Conservation (phyloP, 495 filamentous ascomycete species). For the Podospora appendiculata region DNA sequence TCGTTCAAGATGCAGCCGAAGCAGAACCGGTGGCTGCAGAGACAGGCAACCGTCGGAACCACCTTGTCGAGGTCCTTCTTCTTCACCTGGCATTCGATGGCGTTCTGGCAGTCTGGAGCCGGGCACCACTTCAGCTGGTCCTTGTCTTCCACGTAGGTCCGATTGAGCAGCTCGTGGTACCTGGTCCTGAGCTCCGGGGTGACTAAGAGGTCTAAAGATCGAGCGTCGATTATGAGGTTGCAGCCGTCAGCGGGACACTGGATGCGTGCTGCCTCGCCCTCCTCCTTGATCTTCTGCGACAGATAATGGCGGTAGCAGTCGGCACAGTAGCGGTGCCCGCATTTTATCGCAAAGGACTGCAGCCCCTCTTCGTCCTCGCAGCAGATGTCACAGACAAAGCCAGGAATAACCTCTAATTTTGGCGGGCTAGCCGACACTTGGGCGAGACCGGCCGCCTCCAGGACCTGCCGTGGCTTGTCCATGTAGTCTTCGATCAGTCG, state of each 20-base stretch:
- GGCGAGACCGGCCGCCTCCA: conserved; percentile 83
- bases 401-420: conserved; percentile 58
- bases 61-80: conserved; percentile 73
- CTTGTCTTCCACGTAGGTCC: conserved; percentile 95
- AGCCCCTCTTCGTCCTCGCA: conserved; percentile 78
- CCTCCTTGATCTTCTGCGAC: conserved; percentile 81
- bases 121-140: conserved; percentile 95
- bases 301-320: conserved; percentile 91
- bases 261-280: conserved; percentile 91
- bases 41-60: conserved; percentile 82
- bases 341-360: conserved; percentile 91
- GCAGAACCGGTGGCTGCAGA: conserved; percentile 81
- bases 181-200: conserved; percentile 62
- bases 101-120: conserved; percentile 89
- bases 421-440: conserved; percentile 53
- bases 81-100: conserved; percentile 81
- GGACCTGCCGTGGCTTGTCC: conserved; percentile 65
- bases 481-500: conserved; percentile 90
- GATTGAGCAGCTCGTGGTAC: conserved; percentile 78
- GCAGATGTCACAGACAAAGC: conserved; percentile 91
- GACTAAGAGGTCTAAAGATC: conserved; percentile 77
- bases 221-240: conserved; percentile 84
- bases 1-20: conserved; percentile 92
- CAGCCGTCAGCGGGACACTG: conserved; percentile 86
- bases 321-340: conserved; percentile 90